Conservation (phyloP, 78 protist genomes). For the Dictyostelium discoideum region DNA sequence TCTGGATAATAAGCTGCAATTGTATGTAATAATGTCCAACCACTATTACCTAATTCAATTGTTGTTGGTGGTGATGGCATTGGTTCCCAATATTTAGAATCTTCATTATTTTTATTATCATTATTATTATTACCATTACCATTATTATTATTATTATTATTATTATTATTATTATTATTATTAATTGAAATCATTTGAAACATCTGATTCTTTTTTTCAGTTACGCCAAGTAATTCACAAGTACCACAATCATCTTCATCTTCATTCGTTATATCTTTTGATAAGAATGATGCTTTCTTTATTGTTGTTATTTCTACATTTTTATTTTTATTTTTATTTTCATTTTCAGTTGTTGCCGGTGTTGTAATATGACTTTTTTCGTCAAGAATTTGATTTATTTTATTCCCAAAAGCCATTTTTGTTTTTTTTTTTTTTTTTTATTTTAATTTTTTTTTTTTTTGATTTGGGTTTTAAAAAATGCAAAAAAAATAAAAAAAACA, state of each 20-base stretch:
- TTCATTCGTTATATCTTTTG: not conserved
- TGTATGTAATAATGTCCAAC: slow-evolving; percentile 79
- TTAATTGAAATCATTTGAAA: not conserved
- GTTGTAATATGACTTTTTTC: not conserved
- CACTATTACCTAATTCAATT: slow-evolving; percentile 73
- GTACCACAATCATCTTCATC: slow-evolving; percentile 51
- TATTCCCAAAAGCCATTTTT: slow-evolving; percentile 6
- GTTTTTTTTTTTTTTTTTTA: not conserved
- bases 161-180: too few species aligned
- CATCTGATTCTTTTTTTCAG: slow-evolving; percentile 67
- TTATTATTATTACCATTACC: too few species aligned
- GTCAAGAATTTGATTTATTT: not conserved
- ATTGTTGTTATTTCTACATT: not conserved
- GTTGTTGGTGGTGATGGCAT: slow-evolving; percentile 43
- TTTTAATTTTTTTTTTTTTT: not conserved
- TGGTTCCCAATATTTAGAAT: slow-evolving; percentile 61
- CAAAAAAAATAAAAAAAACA: not conserved
- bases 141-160: too few species aligned
- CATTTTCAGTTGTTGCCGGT: not conserved
- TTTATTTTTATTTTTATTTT: not conserved
- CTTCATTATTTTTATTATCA: too few species aligned
- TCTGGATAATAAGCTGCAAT: slow-evolving; percentile 81
- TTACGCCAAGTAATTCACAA: slow-evolving; percentile 40
- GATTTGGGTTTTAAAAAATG: not conserved
- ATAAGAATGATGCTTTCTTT: not conserved